Base-by-base conservation (phyloP, 1,139 yeast species). In the Magnusiomyces magnusii region DNA sequence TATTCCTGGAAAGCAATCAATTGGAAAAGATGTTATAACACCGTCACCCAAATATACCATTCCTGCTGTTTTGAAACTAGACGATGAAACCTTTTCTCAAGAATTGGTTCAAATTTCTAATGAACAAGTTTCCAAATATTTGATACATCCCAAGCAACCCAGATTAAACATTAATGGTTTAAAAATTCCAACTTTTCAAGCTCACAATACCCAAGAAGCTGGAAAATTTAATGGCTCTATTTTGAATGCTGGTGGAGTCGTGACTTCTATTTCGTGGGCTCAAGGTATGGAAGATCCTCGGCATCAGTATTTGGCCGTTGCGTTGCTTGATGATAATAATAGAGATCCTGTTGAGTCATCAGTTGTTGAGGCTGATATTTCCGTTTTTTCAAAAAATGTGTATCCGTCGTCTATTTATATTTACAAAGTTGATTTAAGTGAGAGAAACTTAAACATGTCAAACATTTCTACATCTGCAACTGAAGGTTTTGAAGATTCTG, bases 301-400 rank as follows among this genome's bases (percentile, higher is more conserved):
- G 2, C 54, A 58, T 3, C 80, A 80, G 58, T 78, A 76, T 62
- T 68, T 86, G 57, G 89, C 87, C 0, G 79, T 84, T 0, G 74
- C 85, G 0, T 70, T 83, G 69, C 82, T 25, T 75, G 78, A 23
- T 71, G 86, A 55, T 80, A 80, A 59, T 68, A 84, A 3, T 82
- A 82, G 78, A 69, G 75, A 63, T 71, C 64, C 67, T 41, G 44
- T 57, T 54, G 9, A 47, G 52, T 23, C 61, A 3, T 31, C 62
- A 2, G 60, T 66, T 9, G 58, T 61, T 19, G 44, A 56, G 10
- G 55, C 60, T 3, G 63, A 63, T n/a, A 63, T 64, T 15, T 63
- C 69, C 1, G 62, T 62, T 2, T 64, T 65, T 53, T 58, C 64
- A 3, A 60, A 63, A 13, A 55, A 59, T 3, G 53, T 60, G 13